Percentiles rank a stretch among this genome's conserved stretches.
Evolutionary conservation across 2,329 filamentous ascomycete genomes (phyloP).

Genomic region (Xylaria sp.): DNA sequence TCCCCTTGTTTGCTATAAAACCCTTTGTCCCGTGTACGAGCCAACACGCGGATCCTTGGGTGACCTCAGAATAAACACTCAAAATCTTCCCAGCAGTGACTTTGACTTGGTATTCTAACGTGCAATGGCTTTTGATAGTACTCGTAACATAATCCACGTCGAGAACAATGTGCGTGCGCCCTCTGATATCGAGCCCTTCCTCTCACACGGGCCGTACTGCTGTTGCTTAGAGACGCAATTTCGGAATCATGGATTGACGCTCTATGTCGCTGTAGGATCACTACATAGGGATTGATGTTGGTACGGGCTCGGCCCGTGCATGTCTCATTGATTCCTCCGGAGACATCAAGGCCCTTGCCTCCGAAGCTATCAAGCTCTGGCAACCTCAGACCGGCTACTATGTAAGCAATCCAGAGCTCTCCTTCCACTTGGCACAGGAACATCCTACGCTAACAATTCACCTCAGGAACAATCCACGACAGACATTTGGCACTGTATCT

Average conservation of each 20-base stretch:
- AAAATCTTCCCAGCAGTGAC: constrained; percentile 12
- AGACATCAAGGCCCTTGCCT: constrained; percentile 82
- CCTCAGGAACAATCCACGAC: constrained; percentile 91
- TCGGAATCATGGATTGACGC: constrained; percentile 39
- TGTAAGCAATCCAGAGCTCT: constrained; percentile 57
- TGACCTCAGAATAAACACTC: constrained; percentile 1
- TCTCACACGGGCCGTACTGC: neutral
- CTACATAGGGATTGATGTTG: constrained; percentile 91
- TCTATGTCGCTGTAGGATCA: constrained; percentile 58
- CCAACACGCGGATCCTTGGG: neutral
- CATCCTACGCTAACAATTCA: neutral
- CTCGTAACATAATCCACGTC: constrained; percentile 50
- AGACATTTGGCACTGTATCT: constrained; percentile 97
- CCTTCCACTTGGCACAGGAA: neutral
- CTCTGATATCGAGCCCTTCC: constrained; percentile 3
- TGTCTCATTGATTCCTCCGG: constrained; percentile 94
- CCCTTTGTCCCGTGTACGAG: neutral
- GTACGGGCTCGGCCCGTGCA: constrained; percentile 92
- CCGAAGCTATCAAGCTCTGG: constrained; percentile 83
- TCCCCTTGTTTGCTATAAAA: constrained; percentile 15
- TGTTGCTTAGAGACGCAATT: neutral
- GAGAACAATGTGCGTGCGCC: constrained; percentile 48
- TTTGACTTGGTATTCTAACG: constrained; percentile 27
- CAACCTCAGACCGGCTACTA: constrained; percentile 81
- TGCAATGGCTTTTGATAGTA: constrained; percentile 42